Base-by-base conservation (phyloP, 2,329 filamentous ascomycete genomes). In the Alternaria atra region DNA sequence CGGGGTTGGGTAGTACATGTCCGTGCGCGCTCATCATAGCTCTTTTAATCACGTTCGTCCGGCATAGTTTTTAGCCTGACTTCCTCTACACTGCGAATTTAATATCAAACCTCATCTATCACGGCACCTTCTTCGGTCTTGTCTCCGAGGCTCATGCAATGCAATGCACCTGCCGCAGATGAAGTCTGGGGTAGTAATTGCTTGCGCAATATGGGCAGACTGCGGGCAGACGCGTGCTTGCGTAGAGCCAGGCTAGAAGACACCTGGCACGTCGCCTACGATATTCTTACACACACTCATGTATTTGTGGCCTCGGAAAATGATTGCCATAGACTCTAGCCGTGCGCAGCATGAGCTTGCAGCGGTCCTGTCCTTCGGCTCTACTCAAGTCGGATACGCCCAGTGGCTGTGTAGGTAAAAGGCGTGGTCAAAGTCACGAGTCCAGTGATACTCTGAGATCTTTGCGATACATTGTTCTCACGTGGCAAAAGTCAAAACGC, bases 61-160 rank as follows among this genome's bases (percentile, higher is more conserved):
- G 60, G 64, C 58, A 60, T 53, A 54, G 51, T 55, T 52, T 75
- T 75, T 74, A 76, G 73, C 74, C 73, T 76, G 66, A 71, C 73
- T 48, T 54, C 58, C 52, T 65, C 68, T 56, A 66, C 68, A 60
- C 68, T 65, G 63, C 61, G 48, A 60, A 55, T 58, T 71, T 71
- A 71, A 75, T 76, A 73, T 75, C 68, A 56, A 43, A 7, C 58
- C 48, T 69, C 70, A 73, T 73, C 62, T 68, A 74, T 66, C 63
- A 59, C 60, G 61, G 65, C 62, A 59, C 54, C 63, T 51, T 58
- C 50, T 54, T 63, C 71, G 66, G 39, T 42, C 58, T 55, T 52
- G 59, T 64, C 64, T 58, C 63, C 64, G 57, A 58, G 35, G 20
- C 52, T 52, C 44, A 57, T 58, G 66, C 64, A 50, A 60, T 63